Evolutionary conservation across 2,329 filamentous ascomycete genomes (phyloP).

Genomic region (Fusarium luffae): DNA sequence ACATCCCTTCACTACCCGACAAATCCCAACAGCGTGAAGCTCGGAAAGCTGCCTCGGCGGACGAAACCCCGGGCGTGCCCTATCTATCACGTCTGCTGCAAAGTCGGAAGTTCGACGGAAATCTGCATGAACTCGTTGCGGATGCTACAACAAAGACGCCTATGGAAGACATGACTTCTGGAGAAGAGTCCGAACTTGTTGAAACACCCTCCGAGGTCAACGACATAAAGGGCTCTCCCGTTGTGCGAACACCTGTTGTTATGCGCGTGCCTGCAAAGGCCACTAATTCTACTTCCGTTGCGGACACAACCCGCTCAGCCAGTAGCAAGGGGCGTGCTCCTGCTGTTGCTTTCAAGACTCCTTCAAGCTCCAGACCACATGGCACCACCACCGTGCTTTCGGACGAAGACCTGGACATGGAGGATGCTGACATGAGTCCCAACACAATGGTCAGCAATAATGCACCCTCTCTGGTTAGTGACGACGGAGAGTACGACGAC

Average conservation of each 20-base stretch:
- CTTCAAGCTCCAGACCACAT: conserved; percentile 42
- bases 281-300: conserved; percentile 61
- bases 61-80: conserved; percentile 69
- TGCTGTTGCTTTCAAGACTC: conserved; percentile 55
- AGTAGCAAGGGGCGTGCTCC: conserved; percentile 66
- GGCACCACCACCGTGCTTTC: conserved; percentile 43
- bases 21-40: conserved; percentile 11
- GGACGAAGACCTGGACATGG: conserved; percentile 64
- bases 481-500: conserved; percentile 82
- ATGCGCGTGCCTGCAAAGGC: conserved; percentile 71
- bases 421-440: conserved; percentile 73
- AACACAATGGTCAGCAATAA: conserved; percentile 78
- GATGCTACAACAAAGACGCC: conserved; percentile 68
- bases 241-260: conserved; percentile 54
- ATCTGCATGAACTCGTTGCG: conserved; percentile 67
- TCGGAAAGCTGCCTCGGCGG: conserved; percentile 52
- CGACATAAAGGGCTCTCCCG: conserved; percentile 22
- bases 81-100: conserved; percentile 75
- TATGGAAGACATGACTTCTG: conserved; percentile 61
- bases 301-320: conserved; percentile 58
- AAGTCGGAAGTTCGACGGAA: conserved; percentile 68
- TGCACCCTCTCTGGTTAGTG: conserved; percentile 81
- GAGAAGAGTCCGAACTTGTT: conserved; percentile 64
- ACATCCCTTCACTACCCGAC: conserved; percentile 54
- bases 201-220: conserved; percentile 31